Evolutionary conservation across 2,329 filamentous ascomycete genomes (phyloP), one percentile per base, ranked within the genome.

Genomic region (Paramyrothecium roridum): DNA sequence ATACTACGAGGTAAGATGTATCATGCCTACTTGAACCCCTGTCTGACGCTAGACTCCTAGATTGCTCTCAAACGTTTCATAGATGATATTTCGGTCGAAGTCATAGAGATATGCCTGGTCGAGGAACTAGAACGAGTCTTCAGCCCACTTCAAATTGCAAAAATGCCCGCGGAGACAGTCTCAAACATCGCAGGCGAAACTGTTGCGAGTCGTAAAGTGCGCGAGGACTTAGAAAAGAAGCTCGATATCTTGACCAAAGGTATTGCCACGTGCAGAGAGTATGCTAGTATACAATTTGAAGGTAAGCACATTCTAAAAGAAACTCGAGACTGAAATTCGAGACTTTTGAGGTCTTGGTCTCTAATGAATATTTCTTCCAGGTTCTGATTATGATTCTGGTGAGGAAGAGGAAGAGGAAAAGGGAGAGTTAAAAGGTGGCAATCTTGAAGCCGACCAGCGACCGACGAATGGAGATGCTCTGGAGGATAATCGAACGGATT

Each of bases 1-100:
- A 0, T 78, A 74, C 53, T 78, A 78, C 53, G 67, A 76, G 64
- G 75, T 68, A 63, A 47, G 56, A n/a, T 7, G 17, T 54, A 17
- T 47, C 23, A 40, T 33, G 16, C n/a, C 22, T 22, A 43, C 45
- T 22, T 33, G 26, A 12, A 40, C 3, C 2, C 11, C 8, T 19
- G 4, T 21, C 30, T 51, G 16, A 51, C 49, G 3, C n/a, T 19
- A 21, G 30, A 4, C 47, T 30, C 26, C 26, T 30, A 66, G 65
- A 56, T 63, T 20, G 64, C 62, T 2, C 30, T 56, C 17, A 61
- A 60, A 20, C 61, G 58, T 3, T 60, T 64, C 34, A 53, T 60
- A 10, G 63, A 64, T 50, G 61, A 63, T 47, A 53, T 67, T 13
- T 60, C 63, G 7, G 59, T 65, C 2, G 58, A 67, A 17, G 60